Evolutionary conservation across 352 stramenopile species (phyloP).

Genomic region (Globisporangium acanthophoron): DNA sequence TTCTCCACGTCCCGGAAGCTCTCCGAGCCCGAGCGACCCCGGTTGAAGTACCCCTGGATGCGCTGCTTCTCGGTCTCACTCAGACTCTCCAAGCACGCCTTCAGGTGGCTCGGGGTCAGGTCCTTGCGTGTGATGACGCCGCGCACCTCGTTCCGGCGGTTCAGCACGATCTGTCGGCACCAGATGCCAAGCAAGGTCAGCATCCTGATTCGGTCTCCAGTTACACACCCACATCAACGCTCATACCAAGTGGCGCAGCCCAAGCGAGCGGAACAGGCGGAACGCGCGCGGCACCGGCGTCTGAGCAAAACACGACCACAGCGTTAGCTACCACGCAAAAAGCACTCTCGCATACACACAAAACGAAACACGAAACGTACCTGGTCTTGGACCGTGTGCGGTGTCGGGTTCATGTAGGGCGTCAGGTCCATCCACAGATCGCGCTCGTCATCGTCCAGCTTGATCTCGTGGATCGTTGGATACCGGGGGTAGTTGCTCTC

Average conservation of each 20-base stretch:
- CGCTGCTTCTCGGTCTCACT: conserved; percentile 77
- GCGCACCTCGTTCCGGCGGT: conserved; percentile 86
- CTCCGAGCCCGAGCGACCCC: conserved; percentile 56
- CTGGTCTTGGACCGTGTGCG: conserved; percentile 93
- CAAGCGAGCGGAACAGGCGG: conserved; percentile 95
- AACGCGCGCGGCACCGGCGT: conserved; percentile 94
- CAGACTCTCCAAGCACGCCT: conserved; percentile 68
- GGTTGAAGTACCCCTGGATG: conserved; percentile 84
- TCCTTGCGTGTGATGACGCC: conserved; percentile 87
- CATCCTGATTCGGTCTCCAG: background rate
- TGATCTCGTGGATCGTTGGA: conserved; percentile 78
- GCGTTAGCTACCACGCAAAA: background rate
- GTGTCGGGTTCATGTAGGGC: conserved; percentile 97
- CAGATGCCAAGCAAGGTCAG: background rate
- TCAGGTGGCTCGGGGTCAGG: conserved; percentile 76
- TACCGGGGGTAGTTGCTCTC: conserved; percentile 82
- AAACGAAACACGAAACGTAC: conserved; percentile 3
- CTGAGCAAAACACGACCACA: conserved; percentile 4
- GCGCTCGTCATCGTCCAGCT: conserved; percentile 88
- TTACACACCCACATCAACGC: background rate
- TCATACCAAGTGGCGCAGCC: conserved; percentile 90
- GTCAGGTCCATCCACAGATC: conserved; percentile 92
- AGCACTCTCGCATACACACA: background rate
- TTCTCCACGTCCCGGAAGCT: conserved; percentile 82
- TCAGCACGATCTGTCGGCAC: conserved; percentile 66